phyloP scores from a whole-genome alignment of 2,329 filamentous ascomycete species.

The Diaporthe humulicola region DNA sequence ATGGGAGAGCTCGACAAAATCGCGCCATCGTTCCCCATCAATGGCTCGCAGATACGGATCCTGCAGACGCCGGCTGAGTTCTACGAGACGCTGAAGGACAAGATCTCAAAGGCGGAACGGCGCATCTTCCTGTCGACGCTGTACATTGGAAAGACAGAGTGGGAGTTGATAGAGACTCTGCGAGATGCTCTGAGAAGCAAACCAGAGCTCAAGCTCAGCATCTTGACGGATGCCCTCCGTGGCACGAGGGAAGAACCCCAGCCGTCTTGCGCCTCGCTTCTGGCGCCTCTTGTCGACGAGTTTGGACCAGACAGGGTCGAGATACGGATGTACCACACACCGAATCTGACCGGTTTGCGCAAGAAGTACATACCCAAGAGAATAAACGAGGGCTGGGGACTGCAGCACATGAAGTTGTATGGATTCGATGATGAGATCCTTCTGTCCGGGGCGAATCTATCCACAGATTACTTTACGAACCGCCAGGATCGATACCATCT shows the following conservation, averaged over 20 bases:
- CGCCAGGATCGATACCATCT: constrained; percentile 95
- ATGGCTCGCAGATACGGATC: constrained; percentile 84
- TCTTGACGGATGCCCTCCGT: constrained; percentile 90
- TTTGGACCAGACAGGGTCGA: constrained; percentile 89
- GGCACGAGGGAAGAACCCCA: constrained; percentile 92
- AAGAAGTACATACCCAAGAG: constrained; percentile 88
- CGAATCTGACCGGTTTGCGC: constrained; percentile 88
- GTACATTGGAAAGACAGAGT: constrained; percentile 94
- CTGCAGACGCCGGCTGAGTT: constrained; percentile 88
- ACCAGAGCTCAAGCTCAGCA: constrained; percentile 83
- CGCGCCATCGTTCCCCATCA: constrained; percentile 89
- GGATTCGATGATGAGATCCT: constrained; percentile 96
- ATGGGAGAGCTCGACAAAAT: constrained; percentile 85
- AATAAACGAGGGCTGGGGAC: constrained; percentile 97
- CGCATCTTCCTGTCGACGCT: constrained; percentile 95
- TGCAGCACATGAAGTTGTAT: constrained; percentile 99
- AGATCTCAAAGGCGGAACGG: constrained; percentile 82
- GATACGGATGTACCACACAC: constrained; percentile 97
- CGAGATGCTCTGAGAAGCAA: constrained; percentile 81
- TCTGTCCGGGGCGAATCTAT: constrained; percentile 93
- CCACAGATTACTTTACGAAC: constrained; percentile 95
- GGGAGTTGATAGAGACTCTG: constrained; percentile 86
- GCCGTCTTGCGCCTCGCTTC: constrained; percentile 87
- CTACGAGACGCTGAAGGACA: constrained; percentile 89
- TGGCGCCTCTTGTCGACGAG: constrained; percentile 85